Base-by-base conservation (phyloP, 352 stramenopile genomes). In the Pythium rishiriense region DNA sequence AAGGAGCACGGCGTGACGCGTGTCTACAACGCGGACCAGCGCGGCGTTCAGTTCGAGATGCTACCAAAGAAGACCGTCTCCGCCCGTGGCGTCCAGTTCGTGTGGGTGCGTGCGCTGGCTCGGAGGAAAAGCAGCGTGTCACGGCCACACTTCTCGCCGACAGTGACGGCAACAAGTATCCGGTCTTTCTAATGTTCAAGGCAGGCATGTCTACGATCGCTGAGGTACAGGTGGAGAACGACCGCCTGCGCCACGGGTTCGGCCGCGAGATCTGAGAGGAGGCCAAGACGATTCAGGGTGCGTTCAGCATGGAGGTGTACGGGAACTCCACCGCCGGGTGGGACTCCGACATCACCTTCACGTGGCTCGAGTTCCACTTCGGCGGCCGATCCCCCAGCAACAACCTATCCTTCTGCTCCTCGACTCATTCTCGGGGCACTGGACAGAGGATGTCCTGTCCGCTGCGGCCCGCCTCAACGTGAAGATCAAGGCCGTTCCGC, bases 281-380 rank as follows among this genome's bases (percentile, higher is more conserved):
- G 3, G 58, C 60, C 1, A 26, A 63, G 28, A n/a, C 8, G 1
- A 53, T 73, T 19, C 53, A 70, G 39, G 33, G 14, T 3, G 21
- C 54, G 11, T 35, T 56, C 5, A 21, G 48, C 19, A 46, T 41
- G 5, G 31, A 73, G 28, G n/a, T 75, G 17, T 70, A 72, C 48
- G 70, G 29, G 14, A 73, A 70, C 33, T 25, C 24, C 21, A 53
- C 50, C 0, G 62, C 63, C 0, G 70, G 56, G 59, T 73, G 68
- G 74, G 68, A 61, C 29, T 43, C 25, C 17, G 37, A 26, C 25
- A 41, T 79, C 22, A 68, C 65, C 0, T n/a, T 70, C 0, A 26
- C 64, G 31, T 72, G 74, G 17, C 17, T 79, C 17, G 28, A 43
- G n/a, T 78, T 62, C 43, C 59, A 71, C 28, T 79, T 79, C 47